phyloP scores from a whole-genome alignment of 108 stramenopile genomes.

The Aureococcus anophagefferens region DNA sequence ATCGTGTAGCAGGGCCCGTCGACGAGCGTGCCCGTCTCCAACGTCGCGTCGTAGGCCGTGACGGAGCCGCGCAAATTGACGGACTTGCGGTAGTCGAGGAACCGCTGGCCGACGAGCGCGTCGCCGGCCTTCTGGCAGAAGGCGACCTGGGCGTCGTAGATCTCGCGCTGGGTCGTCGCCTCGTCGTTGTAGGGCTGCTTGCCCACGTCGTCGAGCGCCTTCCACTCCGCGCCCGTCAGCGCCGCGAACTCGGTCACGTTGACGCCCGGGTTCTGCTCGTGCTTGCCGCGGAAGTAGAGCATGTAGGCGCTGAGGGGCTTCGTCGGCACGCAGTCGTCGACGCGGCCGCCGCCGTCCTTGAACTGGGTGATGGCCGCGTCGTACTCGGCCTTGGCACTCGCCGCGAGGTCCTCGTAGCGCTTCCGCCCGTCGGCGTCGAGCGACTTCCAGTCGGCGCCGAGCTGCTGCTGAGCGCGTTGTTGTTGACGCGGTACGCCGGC shows the following conservation, averaged over 20 bases:
- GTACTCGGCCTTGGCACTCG: not conserved
- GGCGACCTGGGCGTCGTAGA: not conserved
- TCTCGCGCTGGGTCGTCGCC: not conserved
- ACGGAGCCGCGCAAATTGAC: not conserved
- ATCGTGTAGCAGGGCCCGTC: not conserved
- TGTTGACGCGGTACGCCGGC: not conserved
- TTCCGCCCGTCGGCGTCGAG: not conserved
- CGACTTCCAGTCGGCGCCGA: not conserved
- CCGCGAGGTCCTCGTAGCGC: not conserved
- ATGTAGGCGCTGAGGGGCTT: not conserved
- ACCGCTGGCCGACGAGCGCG: not conserved
- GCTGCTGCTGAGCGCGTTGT: not conserved
- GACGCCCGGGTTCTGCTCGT: not conserved
- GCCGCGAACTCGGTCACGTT: not conserved
- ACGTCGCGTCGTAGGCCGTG: not conserved
- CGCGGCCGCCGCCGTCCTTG: not conserved
- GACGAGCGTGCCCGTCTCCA: not conserved
- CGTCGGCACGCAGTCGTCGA: not conserved
- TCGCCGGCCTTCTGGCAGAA: not conserved
- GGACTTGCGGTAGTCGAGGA: not conserved
- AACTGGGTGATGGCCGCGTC: not conserved
- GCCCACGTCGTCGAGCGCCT: not conserved
- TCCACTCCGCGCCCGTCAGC: not conserved
- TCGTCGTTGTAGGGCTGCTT: not conserved
- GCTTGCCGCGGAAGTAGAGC: not conserved